Evolutionary conservation across 495 filamentous ascomycete genomes (phyloP).

Genomic region (Hamigera avellanea): DNA sequence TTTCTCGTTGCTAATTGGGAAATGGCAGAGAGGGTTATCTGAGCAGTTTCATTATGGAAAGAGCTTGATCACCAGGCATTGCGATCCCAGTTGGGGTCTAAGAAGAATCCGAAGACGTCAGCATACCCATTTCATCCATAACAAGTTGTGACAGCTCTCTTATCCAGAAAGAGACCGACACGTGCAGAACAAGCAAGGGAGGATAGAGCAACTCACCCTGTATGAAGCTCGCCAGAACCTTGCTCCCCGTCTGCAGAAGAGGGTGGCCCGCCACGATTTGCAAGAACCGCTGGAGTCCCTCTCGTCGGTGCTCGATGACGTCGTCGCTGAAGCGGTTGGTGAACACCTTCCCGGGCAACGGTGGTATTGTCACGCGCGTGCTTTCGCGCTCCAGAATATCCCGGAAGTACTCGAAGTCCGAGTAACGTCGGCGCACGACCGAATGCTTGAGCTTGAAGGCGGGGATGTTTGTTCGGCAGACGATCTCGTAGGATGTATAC

Average conservation of each 20-base stretch:
- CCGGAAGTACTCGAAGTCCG: slow-evolving; percentile 97
- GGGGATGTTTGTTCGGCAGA: slow-evolving; percentile 95
- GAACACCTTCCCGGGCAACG: slow-evolving; percentile 93
- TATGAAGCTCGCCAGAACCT: slow-evolving; percentile 90
- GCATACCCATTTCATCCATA: neutral
- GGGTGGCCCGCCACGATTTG: slow-evolving; percentile 98
- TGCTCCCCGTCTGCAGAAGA: slow-evolving; percentile 91
- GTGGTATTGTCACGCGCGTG: slow-evolving; percentile 89
- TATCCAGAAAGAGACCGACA: no score
- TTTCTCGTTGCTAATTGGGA: no score
- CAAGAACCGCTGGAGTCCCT: slow-evolving; percentile 87
- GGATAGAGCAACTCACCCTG: slow-evolving; percentile 55
- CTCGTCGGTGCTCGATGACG: slow-evolving; percentile 90
- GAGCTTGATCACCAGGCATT: slow-evolving; percentile 25
- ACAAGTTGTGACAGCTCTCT: no score
- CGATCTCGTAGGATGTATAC: slow-evolving; percentile 98
- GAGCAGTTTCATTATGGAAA: no score
- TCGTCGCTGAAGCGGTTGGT: slow-evolving; percentile 97
- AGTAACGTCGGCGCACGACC: slow-evolving; percentile 83
- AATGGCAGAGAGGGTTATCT: no score
- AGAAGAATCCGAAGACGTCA: slow-evolving; percentile 2
- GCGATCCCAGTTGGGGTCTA: slow-evolving; percentile 27
- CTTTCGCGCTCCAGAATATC: slow-evolving; percentile 94
- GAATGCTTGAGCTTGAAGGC: slow-evolving; percentile 90
- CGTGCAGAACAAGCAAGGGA: neutral